Percentiles rank a stretch among this genome's conserved stretches.
Evolutionary conservation across 225 moss, liverwort and hornwort genomes (phyloP).

Genomic region (Sphagnum contortum): DNA sequence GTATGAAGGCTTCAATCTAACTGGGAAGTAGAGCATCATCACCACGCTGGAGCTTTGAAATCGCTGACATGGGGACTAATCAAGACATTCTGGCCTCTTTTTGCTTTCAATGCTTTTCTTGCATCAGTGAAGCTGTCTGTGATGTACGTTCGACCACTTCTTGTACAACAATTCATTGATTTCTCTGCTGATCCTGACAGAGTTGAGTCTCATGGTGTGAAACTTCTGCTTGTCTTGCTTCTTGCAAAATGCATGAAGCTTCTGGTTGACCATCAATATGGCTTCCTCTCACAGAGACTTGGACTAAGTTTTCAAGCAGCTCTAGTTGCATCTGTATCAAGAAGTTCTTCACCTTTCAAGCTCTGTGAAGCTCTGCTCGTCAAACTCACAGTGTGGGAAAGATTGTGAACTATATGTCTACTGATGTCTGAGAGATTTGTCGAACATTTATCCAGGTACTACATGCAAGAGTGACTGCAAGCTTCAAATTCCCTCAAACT

Average conservation of each 20-base stretch:
- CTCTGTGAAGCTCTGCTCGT: conserved; percentile 45
- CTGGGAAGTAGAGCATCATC: neutral
- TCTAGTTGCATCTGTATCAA: conserved; percentile 41
- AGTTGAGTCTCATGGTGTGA: conserved; percentile 33
- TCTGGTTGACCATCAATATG: conserved; percentile 42
- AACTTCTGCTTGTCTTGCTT: conserved; percentile 30
- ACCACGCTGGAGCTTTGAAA: neutral
- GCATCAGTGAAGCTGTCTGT: conserved; percentile 37
- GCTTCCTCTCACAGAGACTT: conserved; percentile 40
- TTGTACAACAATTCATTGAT: conserved; percentile 53
- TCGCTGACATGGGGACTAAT: conserved; percentile 7
- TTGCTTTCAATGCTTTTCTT: conserved; percentile 23
- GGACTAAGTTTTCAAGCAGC: conserved; percentile 47
- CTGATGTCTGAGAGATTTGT: conserved; percentile 44
- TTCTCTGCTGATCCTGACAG: conserved; percentile 22
- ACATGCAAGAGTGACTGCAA: too few species aligned
- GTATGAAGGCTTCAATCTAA: conserved; percentile 4
- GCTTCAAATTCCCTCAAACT: too few species aligned
- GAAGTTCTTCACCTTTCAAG: conserved; percentile 52
- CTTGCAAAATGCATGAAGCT: conserved; percentile 38
- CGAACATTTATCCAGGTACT: conserved; percentile 29
- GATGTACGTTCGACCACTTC: conserved; percentile 48
- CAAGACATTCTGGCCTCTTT: conserved; percentile 30
- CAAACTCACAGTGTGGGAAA: conserved; percentile 53
- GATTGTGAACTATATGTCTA: conserved; percentile 60